Conservation (phyloP, 257 asterid genomes). For the Lavandula angustifolia region DNA sequence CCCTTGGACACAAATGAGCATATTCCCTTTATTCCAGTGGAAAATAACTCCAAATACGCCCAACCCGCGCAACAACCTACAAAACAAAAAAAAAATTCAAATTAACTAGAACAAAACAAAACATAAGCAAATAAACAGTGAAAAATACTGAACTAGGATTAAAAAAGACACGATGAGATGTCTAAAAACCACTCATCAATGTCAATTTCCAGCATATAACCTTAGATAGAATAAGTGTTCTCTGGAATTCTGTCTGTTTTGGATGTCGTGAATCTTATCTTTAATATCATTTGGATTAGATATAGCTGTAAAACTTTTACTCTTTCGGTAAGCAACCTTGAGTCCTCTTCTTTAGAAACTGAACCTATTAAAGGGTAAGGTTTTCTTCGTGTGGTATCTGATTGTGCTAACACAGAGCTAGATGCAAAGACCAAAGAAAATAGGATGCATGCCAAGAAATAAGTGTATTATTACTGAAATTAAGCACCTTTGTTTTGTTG, state of each 20-base stretch:
- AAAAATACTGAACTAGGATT: no score
- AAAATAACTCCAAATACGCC: no score
- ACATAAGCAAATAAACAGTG: no score
- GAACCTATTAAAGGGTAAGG: not conserved
- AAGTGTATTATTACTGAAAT: no score
- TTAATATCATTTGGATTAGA: not conserved
- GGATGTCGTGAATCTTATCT: not conserved
- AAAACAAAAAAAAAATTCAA: no score
- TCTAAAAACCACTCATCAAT: not conserved
- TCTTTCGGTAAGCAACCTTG: not conserved
- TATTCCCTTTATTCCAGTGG: no score
- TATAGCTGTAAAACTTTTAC: slow-evolving; percentile 5
- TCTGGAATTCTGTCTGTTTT: not conserved
- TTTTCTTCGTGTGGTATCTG: not conserved
- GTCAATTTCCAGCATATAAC: not conserved
- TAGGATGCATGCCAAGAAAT: not conserved
- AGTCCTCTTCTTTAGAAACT: not conserved
- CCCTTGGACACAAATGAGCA: no score
- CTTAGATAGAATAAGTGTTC: not conserved
- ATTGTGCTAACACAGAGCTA: not conserved
- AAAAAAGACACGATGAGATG: no score
- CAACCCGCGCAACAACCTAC: no score
- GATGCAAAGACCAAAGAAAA: not conserved
- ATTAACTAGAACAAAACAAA: no score
- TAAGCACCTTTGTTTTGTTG: not conserved